phyloP scores from a whole-genome alignment of 208 protist genomes.

The Novymonas esmeraldas region DNA sequence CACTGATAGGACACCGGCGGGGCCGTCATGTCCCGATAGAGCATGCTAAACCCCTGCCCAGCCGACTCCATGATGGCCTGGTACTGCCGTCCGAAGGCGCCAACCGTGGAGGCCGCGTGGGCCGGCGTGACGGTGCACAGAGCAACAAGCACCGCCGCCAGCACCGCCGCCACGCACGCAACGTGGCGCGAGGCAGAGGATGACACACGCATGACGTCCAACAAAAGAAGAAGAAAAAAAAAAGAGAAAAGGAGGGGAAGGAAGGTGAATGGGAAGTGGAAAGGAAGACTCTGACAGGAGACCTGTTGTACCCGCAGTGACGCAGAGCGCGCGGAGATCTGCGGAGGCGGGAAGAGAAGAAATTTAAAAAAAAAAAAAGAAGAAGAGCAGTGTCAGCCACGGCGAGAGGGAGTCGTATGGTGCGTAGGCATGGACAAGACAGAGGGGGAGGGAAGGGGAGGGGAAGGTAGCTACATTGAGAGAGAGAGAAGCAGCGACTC shows the following conservation, averaged over 20 bases:
- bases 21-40: constrained; percentile 23
- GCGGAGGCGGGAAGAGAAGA: constrained; percentile 9
- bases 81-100: constrained; percentile 19
- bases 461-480: no score
- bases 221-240: neutral
- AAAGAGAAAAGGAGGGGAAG: neutral
- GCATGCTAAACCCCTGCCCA: constrained; percentile 20
- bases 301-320: no score
- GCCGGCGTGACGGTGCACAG: neutral
- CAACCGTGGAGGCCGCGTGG: constrained; percentile 6
- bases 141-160: neutral
- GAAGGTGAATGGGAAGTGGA: neutral
- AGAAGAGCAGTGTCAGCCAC: no score
- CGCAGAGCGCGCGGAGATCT: no score
- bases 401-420: no score
- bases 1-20: constrained; percentile 22
- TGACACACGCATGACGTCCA: neutral
- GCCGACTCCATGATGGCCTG: constrained; percentile 26
- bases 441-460: no score
- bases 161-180: neutral
- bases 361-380: neutral
- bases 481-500: no score
- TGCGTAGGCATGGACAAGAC: no score
- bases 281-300: no score
- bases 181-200: neutral